Percentiles rank a stretch among this genome's conserved stretches.
Conservation (phyloP, 169 alveolate genomes). For the Plasmodium berghei region DNA sequence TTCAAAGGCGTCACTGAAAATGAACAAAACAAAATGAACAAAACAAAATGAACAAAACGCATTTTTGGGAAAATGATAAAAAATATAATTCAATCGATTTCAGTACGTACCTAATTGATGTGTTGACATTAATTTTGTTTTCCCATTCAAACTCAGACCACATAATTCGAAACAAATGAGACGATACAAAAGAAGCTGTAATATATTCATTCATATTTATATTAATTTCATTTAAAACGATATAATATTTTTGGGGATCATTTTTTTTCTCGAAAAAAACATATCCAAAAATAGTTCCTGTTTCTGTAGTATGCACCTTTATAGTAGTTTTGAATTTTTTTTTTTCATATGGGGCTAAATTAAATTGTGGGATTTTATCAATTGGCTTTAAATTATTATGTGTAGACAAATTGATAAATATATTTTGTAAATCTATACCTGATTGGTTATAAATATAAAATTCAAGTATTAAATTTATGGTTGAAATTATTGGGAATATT, state of each 20-base stretch:
- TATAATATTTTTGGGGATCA: slow-evolving; percentile 82
- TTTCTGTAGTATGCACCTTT: slow-evolving; percentile 89
- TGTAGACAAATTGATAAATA: slow-evolving; percentile 91
- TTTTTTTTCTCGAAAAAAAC: slow-evolving; percentile 91
- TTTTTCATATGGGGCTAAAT: slow-evolving; percentile 86
- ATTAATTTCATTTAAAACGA: slow-evolving; percentile 89
- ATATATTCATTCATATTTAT: slow-evolving; percentile 92
- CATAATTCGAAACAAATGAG: slow-evolving; percentile 90
- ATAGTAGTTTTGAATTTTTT: slow-evolving; percentile 85
- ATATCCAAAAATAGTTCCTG: slow-evolving; percentile 94
- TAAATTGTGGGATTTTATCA: slow-evolving; percentile 89
- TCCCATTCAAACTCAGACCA: slow-evolving; percentile 99
- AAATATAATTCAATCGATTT: no score
- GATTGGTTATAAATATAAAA: slow-evolving; percentile 90
- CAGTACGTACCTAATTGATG: slow-evolving; percentile 69
- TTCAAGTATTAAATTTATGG: slow-evolving; percentile 91
- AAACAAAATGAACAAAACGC: neutral
- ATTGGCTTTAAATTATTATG: slow-evolving; percentile 88
- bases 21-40: slow-evolving; percentile 38
- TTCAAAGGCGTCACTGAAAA: slow-evolving; percentile 66
- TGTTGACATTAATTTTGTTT: slow-evolving; percentile 87
- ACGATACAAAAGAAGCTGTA: slow-evolving; percentile 89
- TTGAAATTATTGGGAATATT: slow-evolving; percentile 91
- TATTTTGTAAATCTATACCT: slow-evolving; percentile 92
- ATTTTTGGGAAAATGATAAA: no score